These are phyloP conservation scores for Grosmannia clavigera DNA, from an alignment of 2,329 filamentous ascomycete species.

Conservation along the genomic window DNA sequence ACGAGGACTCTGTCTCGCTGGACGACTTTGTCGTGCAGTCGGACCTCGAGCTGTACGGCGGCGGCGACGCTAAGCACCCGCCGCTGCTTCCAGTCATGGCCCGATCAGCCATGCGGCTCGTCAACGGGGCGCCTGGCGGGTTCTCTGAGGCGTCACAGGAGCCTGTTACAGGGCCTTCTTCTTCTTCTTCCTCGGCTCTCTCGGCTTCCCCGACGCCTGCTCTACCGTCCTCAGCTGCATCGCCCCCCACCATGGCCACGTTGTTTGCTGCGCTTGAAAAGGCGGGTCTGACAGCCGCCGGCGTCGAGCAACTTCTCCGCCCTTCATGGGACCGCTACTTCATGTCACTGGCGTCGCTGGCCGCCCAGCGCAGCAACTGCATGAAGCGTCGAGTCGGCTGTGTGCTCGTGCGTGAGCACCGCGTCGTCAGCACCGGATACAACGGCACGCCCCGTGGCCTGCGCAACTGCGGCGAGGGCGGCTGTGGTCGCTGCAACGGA, in stretches of 20 bases:
- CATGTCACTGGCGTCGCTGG: constrained; percentile 89
- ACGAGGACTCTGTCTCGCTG: constrained; percentile 19
- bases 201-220: background rate
- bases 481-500: constrained; percentile 77
- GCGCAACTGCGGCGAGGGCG: constrained; percentile 83
- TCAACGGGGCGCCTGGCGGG: constrained; percentile 47
- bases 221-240: background rate
- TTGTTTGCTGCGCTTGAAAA: constrained; percentile 61
- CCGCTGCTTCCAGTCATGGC: constrained; percentile 69
- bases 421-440: constrained; percentile 91
- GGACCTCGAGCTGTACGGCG: constrained; percentile 66
- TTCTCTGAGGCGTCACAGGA: background rate
- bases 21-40: constrained; percentile 44
- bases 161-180: no score
- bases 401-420: constrained; percentile 72
- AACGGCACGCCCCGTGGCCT: constrained; percentile 91
- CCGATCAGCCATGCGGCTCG: constrained; percentile 68
- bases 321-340: constrained; percentile 97
- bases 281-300: constrained; percentile 64
- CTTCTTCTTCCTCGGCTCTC: background rate
- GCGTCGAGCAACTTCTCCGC: constrained; percentile 49
- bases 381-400: constrained; percentile 97
- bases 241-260: constrained; percentile 17
- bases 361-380: constrained; percentile 84
- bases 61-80: constrained; percentile 20